phyloP scores from a whole-genome alignment of 306 rosid genomes.

The Crotalaria pallida region DNA sequence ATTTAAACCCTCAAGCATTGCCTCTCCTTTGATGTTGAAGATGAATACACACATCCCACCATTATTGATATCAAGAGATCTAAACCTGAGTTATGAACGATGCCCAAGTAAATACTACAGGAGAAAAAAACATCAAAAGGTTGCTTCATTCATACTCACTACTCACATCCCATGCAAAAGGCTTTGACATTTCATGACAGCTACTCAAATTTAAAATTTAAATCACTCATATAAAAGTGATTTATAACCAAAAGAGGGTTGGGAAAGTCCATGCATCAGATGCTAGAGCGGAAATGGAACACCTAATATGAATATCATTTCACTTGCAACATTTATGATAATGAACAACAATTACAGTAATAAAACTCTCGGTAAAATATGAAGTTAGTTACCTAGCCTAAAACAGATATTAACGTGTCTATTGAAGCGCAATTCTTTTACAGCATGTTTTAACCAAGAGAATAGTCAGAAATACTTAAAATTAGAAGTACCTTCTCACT shows the following conservation, averaged over 20 bases:
- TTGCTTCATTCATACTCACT: not conserved
- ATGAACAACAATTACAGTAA: not conserved
- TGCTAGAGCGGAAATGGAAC: not conserved
- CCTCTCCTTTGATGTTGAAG: slow-evolving; percentile 72
- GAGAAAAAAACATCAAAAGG: not conserved
- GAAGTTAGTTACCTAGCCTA: not conserved
- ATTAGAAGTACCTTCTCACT: not conserved
- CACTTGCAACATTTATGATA: not conserved
- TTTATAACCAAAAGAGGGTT: not conserved
- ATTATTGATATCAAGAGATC: slow-evolving; percentile 59
- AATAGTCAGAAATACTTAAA: slow-evolving; percentile 3
- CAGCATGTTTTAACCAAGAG: not conserved
- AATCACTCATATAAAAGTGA: not conserved
- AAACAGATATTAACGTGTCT: not conserved
- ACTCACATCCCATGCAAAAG: not conserved
- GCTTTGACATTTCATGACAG: slow-evolving; percentile 19
- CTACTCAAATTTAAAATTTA: not conserved
- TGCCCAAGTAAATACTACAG: not conserved
- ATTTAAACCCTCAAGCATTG: slow-evolving; percentile 65
- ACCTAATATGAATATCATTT: not conserved
- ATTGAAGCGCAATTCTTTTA: not conserved
- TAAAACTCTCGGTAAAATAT: not conserved
- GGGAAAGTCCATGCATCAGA: not conserved
- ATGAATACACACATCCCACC: slow-evolving; percentile 63
- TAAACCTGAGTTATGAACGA: slow-evolving; percentile 50